phyloP scores from a whole-genome alignment of 2,329 filamentous ascomycete species.

The Raffaelea ambrosiae region DNA sequence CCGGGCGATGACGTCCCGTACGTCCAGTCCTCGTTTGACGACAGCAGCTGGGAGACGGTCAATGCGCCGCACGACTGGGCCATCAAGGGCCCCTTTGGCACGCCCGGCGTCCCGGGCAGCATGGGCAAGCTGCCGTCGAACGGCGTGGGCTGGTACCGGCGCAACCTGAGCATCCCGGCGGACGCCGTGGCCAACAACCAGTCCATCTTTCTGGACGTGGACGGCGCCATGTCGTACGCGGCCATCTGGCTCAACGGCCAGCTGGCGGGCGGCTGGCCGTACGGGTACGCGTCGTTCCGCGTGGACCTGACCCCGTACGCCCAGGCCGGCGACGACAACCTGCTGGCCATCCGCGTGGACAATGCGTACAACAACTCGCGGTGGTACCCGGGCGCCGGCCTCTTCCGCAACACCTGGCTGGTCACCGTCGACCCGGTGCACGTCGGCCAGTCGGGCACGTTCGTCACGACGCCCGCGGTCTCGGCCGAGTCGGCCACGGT shows the following conservation, averaged over 20 bases:
- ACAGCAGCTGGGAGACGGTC: constrained; percentile 31
- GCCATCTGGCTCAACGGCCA: constrained; percentile 41
- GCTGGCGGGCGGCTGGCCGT: constrained; percentile 42
- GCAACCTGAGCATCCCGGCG: constrained; percentile 23
- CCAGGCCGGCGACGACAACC: constrained; percentile 25
- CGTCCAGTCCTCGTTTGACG: constrained; percentile 19
- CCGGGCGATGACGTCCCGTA: constrained; percentile 5
- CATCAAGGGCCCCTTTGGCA: constrained; percentile 34
- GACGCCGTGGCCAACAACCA: constrained; percentile 24
- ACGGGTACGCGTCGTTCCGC: constrained; percentile 40
- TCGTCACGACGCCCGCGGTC: constrained; percentile 35
- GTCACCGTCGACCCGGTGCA: constrained; percentile 36
- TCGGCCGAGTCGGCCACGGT: constrained; percentile 35
- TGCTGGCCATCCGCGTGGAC: constrained; percentile 41
- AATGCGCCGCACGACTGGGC: constrained; percentile 40
- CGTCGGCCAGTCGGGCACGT: constrained; percentile 41
- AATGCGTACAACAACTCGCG: constrained; percentile 37
- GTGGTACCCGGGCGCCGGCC: constrained; percentile 46
- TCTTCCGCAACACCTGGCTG: constrained; percentile 49
- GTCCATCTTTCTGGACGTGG: constrained; percentile 35
- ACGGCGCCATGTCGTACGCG: constrained; percentile 42
- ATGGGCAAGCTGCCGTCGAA: constrained; percentile 37
- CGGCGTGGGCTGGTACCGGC: constrained; percentile 44
- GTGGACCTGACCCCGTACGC: constrained; percentile 38
- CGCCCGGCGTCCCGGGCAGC: constrained; percentile 25